phyloP scores from a whole-genome alignment of 2,329 filamentous ascomycete species.

The Mycogone perniciosa region DNA sequence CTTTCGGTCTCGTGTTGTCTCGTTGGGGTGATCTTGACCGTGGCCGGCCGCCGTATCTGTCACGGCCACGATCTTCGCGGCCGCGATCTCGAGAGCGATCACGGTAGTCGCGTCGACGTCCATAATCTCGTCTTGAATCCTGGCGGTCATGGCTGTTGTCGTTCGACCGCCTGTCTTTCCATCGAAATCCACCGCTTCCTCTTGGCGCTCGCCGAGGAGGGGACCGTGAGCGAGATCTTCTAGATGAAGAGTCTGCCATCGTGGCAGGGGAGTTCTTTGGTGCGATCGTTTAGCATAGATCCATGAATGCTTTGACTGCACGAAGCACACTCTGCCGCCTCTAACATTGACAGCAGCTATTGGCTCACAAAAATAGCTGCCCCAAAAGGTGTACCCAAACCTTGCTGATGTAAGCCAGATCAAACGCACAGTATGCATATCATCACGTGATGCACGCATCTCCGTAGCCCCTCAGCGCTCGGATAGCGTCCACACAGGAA shows the following conservation, averaged over 20 bases:
- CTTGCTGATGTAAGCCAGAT: conserved; percentile 22
- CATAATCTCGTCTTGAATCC: conserved; percentile 23
- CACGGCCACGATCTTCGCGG: conserved; percentile 23
- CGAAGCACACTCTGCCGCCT: too few species aligned
- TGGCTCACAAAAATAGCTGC: too few species aligned
- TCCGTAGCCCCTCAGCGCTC: conserved; percentile 35
- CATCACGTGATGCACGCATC: conserved; percentile 28
- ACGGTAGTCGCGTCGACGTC: conserved; percentile 40
- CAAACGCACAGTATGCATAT: conserved; percentile 8
- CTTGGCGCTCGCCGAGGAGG: conserved; percentile 20
- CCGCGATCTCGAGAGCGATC: conserved; percentile 30
- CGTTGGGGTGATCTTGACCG: conserved; percentile 16
- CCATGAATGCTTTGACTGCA: too few species aligned
- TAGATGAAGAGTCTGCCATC: conserved; percentile 21
- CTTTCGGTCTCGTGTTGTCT: conserved; percentile 26
- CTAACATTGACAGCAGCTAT: too few species aligned
- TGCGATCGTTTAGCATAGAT: too few species aligned
- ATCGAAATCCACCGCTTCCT: conserved; percentile 44
- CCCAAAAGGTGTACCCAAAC: neutral
- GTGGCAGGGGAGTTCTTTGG: too few species aligned
- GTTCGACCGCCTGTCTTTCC: conserved; percentile 49
- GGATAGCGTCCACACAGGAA: conserved; percentile 41
- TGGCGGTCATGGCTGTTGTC: conserved; percentile 37
- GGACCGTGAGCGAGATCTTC: conserved; percentile 22
- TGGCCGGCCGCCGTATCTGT: conserved; percentile 18